Conservation (phyloP, 768 basidiomycete species). For the Lactarius pseudohatsudake region DNA sequence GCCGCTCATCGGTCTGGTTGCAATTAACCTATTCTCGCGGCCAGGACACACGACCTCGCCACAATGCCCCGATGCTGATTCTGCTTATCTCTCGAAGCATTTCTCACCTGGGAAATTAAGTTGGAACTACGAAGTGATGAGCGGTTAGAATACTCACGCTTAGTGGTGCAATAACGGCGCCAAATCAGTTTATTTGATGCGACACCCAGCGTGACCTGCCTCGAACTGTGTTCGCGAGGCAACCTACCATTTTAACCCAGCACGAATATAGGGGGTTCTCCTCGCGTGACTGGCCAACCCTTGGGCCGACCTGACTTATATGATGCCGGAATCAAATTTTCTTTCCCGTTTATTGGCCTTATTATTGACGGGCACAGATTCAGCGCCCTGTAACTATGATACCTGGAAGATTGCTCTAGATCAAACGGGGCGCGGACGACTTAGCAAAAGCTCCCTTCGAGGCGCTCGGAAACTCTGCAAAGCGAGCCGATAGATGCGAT, state of each 20-base stretch:
- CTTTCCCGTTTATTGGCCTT: constrained; percentile 8
- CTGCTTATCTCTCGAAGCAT: constrained; percentile 12
- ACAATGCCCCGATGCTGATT: constrained; percentile 22
- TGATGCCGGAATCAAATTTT: background rate
- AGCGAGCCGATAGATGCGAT: constrained; percentile 3
- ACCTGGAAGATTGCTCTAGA: constrained; percentile 16
- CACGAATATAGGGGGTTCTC: constrained; percentile 3
- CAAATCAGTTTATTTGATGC: constrained; percentile 15
- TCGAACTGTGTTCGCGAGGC: constrained; percentile 2
- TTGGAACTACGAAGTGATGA: constrained; percentile 26
- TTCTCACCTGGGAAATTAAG: constrained; percentile 16
- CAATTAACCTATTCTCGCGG: constrained; percentile 3
- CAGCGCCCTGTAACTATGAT: constrained; percentile 26
- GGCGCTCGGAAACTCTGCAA: constrained; percentile 20
- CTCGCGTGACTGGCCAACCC: background rate
- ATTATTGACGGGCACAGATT: background rate
- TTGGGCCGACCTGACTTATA: background rate
- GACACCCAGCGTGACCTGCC: constrained; percentile 19
- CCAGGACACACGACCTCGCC: constrained; percentile 15
- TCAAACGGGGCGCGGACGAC: constrained; percentile 15
- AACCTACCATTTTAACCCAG: constrained; percentile 3
- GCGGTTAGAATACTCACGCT: constrained; percentile 1
- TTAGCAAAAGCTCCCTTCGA: constrained; percentile 21
- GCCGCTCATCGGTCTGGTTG: constrained; percentile 2
- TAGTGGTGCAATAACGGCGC: constrained; percentile 10